These are phyloP conservation scores for Phaeosphaeriaceae sp. DNA, from an alignment of 2,329 filamentous ascomycete genomes.

Conservation along the genomic window DNA sequence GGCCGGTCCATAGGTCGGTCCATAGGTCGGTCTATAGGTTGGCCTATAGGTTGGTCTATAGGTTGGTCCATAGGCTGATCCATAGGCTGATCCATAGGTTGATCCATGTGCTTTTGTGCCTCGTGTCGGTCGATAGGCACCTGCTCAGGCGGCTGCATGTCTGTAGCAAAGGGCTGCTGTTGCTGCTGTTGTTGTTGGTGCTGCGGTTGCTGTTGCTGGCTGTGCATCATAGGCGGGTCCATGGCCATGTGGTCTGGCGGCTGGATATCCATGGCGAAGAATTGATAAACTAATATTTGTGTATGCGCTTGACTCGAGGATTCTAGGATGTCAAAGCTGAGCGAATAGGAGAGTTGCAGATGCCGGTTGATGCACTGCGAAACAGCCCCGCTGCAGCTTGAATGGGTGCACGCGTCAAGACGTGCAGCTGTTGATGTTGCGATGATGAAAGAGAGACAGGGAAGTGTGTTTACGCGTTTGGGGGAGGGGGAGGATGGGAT, in stretches of 20 bases:
- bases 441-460: neutral
- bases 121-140: slow-evolving; percentile 22
- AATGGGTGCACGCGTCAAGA: slow-evolving; percentile 38
- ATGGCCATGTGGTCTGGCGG: slow-evolving; percentile 17
- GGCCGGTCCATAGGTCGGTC: slow-evolving; percentile 24
- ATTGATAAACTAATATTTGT: slow-evolving; percentile 7
- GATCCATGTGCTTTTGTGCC: slow-evolving; percentile 44
- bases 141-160: slow-evolving; percentile 18
- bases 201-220: neutral
- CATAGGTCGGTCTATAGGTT: slow-evolving; percentile 41
- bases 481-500: neutral
- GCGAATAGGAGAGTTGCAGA: slow-evolving; percentile 35
- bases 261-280: slow-evolving; percentile 26
- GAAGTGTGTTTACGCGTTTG: slow-evolving; percentile 10
- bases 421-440: slow-evolving; percentile 20
- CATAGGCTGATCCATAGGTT: slow-evolving; percentile 39
- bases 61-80: slow-evolving; percentile 10
- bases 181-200: neutral
- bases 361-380: slow-evolving; percentile 27
- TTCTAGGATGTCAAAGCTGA: slow-evolving; percentile 19
- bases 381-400: slow-evolving; percentile 32
- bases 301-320: slow-evolving; percentile 19
- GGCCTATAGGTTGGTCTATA: slow-evolving; percentile 50
- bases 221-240: neutral
- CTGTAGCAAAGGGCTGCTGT: neutral